Evolutionary conservation across 148 eudicot genomes (phyloP).

Genomic region (Nepenthes mirabilis): DNA sequence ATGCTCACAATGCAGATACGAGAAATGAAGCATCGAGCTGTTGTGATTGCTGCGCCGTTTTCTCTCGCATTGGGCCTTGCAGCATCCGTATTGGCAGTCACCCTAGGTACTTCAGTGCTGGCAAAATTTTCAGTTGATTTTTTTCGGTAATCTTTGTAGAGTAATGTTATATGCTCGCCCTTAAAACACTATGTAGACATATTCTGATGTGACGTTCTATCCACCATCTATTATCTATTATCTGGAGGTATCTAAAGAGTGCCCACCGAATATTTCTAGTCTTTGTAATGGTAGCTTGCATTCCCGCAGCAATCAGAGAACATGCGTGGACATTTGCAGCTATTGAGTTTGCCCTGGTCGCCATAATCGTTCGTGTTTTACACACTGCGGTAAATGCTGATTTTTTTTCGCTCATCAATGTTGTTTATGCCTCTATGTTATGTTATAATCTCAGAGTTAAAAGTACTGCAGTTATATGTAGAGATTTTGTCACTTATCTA

Average conservation of each 20-base stretch:
- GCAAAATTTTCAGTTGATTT: background rate
- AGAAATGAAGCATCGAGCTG: conserved; percentile 50
- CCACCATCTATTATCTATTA: too few relatives aligned
- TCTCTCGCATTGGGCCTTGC: conserved; percentile 53
- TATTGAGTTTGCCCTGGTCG: conserved; percentile 74
- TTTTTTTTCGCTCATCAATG: background rate
- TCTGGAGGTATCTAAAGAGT: too few relatives aligned
- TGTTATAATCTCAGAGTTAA: too few relatives aligned
- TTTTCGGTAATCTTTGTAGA: background rate
- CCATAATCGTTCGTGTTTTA: conserved; percentile 45
- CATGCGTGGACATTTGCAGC: conserved; percentile 88
- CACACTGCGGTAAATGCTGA: conserved; percentile 48
- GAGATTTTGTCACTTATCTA: too few relatives aligned
- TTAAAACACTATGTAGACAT: too few relatives aligned
- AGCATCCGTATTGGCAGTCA: conserved; percentile 61
- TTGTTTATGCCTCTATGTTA: too few relatives aligned
- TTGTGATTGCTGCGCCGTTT: conserved; percentile 79
- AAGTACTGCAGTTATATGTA: background rate
- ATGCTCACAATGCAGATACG: conserved; percentile 28
- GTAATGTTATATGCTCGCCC: too few relatives aligned
- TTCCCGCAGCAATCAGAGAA: conserved; percentile 71
- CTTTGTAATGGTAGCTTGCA: conserved; percentile 6
- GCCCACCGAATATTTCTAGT: background rate
- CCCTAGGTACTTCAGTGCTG: conserved; percentile 34
- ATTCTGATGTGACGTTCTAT: too few relatives aligned